Conservation (phyloP, 1,284 basidiomycete species). For the Ganoderma sinense region DNA sequence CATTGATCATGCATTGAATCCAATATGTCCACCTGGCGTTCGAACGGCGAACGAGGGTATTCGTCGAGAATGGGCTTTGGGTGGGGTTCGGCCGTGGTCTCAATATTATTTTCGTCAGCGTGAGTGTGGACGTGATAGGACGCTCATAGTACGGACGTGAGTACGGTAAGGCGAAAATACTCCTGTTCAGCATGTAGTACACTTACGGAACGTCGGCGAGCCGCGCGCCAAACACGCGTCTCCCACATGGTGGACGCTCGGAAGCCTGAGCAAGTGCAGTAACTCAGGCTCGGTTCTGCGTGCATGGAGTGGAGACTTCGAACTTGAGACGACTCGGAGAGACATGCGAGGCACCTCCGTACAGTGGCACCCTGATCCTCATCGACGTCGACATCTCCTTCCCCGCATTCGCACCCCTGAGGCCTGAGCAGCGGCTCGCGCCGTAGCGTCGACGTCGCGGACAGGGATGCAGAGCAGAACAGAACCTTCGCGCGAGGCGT, state of each 20-base stretch:
- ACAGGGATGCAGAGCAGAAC: neutral
- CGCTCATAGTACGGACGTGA: neutral
- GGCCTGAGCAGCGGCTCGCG: neutral
- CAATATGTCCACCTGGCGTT: neutral
- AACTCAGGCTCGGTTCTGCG: too few relatives aligned
- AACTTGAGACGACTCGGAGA: neutral
- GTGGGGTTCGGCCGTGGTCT: neutral
- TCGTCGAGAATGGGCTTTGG: neutral
- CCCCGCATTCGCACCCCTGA: neutral
- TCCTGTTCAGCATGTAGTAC: neutral
- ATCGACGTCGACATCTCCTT: neutral
- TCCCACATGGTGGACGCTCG: neutral
- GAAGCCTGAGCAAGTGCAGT: too few relatives aligned
- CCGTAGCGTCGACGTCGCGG: neutral
- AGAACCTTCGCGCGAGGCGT: neutral
- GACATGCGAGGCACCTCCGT: too few relatives aligned
- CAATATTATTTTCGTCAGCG: neutral
- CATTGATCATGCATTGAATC: neutral
- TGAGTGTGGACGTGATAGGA: neutral
- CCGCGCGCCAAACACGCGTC: neutral
- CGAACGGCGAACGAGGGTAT: neutral
- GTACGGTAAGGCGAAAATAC: neutral
- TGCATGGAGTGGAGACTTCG: neutral
- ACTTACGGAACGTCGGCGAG: neutral
- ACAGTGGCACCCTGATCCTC: neutral